These are phyloP conservation scores for Umbelopsis sp. DNA, from an alignment of 192 early-diverging fungal species.

Conservation along the genomic window DNA sequence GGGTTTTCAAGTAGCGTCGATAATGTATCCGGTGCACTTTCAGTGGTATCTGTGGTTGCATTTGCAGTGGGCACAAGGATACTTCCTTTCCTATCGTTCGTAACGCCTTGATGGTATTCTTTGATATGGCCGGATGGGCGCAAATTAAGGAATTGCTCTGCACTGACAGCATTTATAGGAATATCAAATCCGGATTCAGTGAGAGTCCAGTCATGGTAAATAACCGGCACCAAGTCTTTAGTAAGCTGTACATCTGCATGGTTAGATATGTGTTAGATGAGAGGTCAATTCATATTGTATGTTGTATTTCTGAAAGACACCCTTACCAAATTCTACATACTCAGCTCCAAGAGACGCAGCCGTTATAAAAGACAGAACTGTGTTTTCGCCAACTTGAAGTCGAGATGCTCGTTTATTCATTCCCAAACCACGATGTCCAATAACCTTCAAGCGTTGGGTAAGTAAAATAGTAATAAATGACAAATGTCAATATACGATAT, in stretches of 20 bases:
- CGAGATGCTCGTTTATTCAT: conserved; percentile 70
- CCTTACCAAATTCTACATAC: conserved; percentile 87
- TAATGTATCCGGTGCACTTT: not conserved
- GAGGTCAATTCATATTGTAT: not conserved
- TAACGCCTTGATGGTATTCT: conserved; percentile 41
- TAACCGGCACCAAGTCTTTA: conserved; percentile 79
- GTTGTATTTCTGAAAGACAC: not conserved
- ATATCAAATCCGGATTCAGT: conserved; percentile 73
- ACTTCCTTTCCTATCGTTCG: conserved; percentile 22
- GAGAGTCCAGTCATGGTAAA: conserved; percentile 94
- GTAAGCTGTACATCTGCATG: conserved; percentile 86
- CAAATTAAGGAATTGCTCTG: conserved; percentile 68
- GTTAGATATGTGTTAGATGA: not conserved
- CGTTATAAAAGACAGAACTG: conserved; percentile 80
- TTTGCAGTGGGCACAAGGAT: conserved; percentile 21
- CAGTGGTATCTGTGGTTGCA: not conserved
- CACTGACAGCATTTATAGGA: conserved; percentile 66
- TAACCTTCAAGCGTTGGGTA: conserved; percentile 46
- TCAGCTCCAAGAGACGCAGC: conserved; percentile 82
- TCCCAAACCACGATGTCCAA: conserved; percentile 90
- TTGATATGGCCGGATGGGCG: conserved; percentile 48
- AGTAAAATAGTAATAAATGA: no score
- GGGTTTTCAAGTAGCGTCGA: not conserved
- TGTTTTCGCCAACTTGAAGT: conserved; percentile 92
- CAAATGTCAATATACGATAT: not conserved